Evolutionary conservation across 306 rosid species (phyloP), one percentile per base, ranked within the genome.

Genomic region (Pachyrhizus erosus): DNA sequence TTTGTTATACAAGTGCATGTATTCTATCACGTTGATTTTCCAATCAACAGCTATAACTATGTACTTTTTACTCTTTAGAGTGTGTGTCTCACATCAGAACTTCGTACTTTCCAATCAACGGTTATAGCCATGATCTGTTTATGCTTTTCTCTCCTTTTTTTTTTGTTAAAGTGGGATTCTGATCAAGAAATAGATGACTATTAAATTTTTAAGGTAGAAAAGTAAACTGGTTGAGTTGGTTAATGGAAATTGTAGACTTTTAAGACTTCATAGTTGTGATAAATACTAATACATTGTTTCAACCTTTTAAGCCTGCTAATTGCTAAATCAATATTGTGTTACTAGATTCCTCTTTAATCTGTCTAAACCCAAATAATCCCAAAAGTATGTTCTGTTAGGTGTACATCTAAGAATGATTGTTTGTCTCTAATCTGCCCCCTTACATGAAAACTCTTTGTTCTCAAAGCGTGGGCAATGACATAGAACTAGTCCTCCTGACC

Each of bases 341-440:
- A 52, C 17, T 7, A 17, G 66, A 75, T 34, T 68, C 73, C 76
- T 42, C 48, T 86, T 74, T 71, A 57, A 57, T 43, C 46, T 70
- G 74, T 77, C 68, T 58, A 70, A 60, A 78, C 43, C 31, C 79
- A 70, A 72, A 49, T 48, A 74, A 49, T 64, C 74, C 42, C 48
- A 21, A 37, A 61, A 60, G 51, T 68, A 70, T 70, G 65, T 34
- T 20, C 54, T 83, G 40, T 70, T 60, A 69, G 26, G 13, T 60
- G 68, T 70, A 69, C n/a, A 37, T 20, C 14, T 39, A 39, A 20
- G 45, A 48, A 46, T 61, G 64, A 34, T 61, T 51, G n/a, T 64
- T 39, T 77, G 27, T 84, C 51, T 78, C 10, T 73, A 29, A 40
- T 71, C n/a, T 62, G 24, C 52, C 27, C 48, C 24, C 69, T 24